These are phyloP conservation scores for Penicillium antarcticum DNA, from an alignment of 495 filamentous ascomycete genomes.

Conservation along the genomic window DNA sequence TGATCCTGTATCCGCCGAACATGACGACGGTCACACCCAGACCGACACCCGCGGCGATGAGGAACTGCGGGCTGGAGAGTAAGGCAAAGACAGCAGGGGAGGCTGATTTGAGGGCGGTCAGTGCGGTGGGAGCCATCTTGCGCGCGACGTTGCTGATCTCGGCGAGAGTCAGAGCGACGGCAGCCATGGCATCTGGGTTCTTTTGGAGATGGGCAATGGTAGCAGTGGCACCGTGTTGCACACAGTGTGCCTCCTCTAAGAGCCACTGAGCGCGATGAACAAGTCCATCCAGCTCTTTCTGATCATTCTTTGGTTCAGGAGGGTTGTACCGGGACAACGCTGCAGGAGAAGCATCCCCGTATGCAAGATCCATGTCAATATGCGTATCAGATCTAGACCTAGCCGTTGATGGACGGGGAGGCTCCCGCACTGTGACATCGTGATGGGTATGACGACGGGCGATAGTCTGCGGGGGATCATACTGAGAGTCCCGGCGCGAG, in stretches of 20 bases:
- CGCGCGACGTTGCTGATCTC: constrained; percentile 79
- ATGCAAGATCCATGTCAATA: constrained; percentile 86
- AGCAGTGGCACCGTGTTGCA: constrained; percentile 76
- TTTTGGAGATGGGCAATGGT: constrained; percentile 86
- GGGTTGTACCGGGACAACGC: constrained; percentile 36
- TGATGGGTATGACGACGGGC: constrained; percentile 47
- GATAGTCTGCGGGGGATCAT: constrained; percentile 27
- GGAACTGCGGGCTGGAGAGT: constrained; percentile 85
- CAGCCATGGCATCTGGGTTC: constrained; percentile 90
- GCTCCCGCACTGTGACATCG: constrained; percentile 29
- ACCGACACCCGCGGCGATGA: constrained; percentile 86
- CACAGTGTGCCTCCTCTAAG: constrained; percentile 79
- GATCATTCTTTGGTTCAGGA: constrained; percentile 41
- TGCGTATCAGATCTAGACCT: constrained; percentile 51
- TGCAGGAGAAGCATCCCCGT: constrained; percentile 55
- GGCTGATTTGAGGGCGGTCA: constrained; percentile 68
- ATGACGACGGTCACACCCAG: constrained; percentile 89
- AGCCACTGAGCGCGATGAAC: constrained; percentile 67
- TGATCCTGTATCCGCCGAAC: constrained; percentile 94
- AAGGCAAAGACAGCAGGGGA: constrained; percentile 84
- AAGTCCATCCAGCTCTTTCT: constrained; percentile 57
- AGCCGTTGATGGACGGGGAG: constrained; percentile 21
- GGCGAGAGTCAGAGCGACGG: constrained; percentile 86
- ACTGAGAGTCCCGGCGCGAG: constrained; percentile 13
- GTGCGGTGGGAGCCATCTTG: constrained; percentile 81